These are phyloP conservation scores for Farysia itapuensis DNA, from an alignment of 1,284 basidiomycete species.

Conservation along the genomic window DNA sequence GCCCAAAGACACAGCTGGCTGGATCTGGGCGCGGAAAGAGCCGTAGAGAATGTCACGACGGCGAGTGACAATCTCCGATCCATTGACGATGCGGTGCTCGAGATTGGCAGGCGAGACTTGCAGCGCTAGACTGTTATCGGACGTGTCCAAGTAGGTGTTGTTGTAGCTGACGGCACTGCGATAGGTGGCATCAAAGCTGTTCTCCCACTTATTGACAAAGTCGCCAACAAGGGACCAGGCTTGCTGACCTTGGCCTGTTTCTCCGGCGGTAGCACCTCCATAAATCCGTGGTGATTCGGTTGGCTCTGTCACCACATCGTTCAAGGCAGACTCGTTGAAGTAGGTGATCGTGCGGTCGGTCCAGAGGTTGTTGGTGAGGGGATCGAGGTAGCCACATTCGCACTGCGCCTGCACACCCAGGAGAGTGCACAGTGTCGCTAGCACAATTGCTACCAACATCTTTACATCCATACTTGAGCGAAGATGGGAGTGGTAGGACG, in stretches of 20 bases:
- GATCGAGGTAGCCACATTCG: constrained; percentile 50
- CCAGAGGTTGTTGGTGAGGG: constrained; percentile 43
- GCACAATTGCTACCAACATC: no score
- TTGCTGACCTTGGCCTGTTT: constrained; percentile 38
- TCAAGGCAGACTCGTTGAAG: constrained; percentile 46
- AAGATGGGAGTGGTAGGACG: no score
- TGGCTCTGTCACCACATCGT: constrained; percentile 35
- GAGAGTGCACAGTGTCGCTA: no score
- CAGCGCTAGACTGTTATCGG: constrained; percentile 32
- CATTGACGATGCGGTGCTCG: constrained; percentile 38
- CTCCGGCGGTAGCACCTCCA: constrained; percentile 20
- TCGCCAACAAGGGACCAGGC: constrained; percentile 41
- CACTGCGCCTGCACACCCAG: constrained; percentile 20
- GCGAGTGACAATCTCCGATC: constrained; percentile 42
- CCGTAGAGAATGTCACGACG: constrained; percentile 51
- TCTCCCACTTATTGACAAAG: constrained; percentile 44
- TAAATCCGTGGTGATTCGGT: constrained; percentile 31
- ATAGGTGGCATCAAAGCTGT: constrained; percentile 41
- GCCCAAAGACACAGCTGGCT: constrained; percentile 22
- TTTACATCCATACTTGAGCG: no score
- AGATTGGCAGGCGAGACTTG: constrained; percentile 36
- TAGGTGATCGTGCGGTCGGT: constrained; percentile 51
- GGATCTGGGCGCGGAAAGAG: constrained; percentile 42
- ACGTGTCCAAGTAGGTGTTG: constrained; percentile 39
- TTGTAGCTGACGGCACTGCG: constrained; percentile 41